Evolutionary conservation across 2,329 filamentous ascomycete species (phyloP).

Genomic region (Trichoderma citrinoviride): DNA sequence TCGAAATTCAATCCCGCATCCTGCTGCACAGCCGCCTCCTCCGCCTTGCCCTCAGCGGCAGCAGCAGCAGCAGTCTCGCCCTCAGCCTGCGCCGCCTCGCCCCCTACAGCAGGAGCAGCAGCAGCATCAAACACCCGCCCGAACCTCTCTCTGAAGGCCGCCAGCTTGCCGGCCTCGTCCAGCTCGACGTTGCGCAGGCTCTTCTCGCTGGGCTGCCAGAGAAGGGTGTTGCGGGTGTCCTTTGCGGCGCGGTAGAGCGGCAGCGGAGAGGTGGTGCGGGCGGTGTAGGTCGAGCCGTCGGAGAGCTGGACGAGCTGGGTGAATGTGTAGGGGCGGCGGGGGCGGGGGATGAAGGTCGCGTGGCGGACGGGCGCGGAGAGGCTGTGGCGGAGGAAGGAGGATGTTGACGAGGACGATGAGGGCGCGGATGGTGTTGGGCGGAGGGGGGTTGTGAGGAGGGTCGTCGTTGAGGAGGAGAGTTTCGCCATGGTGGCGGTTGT

Average conservation of each 20-base stretch:
- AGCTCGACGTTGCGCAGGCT: slow-evolving; percentile 85
- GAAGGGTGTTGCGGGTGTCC: slow-evolving; percentile 81
- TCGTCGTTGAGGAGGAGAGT: slow-evolving; percentile 28
- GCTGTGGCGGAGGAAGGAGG: slow-evolving; percentile 28
- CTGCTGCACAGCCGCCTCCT: slow-evolving; percentile 25
- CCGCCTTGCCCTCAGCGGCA: slow-evolving; percentile 23
- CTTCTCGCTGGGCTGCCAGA: slow-evolving; percentile 87
- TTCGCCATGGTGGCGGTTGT: slow-evolving; percentile 31
- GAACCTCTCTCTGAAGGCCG: slow-evolving; percentile 80
- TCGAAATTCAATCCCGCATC: slow-evolving; percentile 36
- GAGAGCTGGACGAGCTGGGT: slow-evolving; percentile 93
- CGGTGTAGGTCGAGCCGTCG: slow-evolving; percentile 81
- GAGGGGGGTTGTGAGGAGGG: slow-evolving; percentile 27
- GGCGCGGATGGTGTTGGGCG: slow-evolving; percentile 18
- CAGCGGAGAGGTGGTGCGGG: slow-evolving; percentile 71
- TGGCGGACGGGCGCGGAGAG: slow-evolving; percentile 42
- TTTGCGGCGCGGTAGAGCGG: slow-evolving; percentile 62
- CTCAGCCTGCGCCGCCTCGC: no score
- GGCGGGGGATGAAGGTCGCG: slow-evolving; percentile 81
- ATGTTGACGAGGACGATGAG: slow-evolving; percentile 23
- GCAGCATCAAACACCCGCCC: slow-evolving; percentile 75
- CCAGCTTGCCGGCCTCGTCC: slow-evolving; percentile 88
- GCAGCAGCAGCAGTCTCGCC: slow-evolving; percentile 30
- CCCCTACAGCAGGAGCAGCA: slow-evolving; percentile 34
- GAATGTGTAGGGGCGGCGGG: slow-evolving; percentile 92